Evolutionary conservation across 768 basidiomycete genomes (phyloP).

Genomic region (Tubosaeta sp.): DNA sequence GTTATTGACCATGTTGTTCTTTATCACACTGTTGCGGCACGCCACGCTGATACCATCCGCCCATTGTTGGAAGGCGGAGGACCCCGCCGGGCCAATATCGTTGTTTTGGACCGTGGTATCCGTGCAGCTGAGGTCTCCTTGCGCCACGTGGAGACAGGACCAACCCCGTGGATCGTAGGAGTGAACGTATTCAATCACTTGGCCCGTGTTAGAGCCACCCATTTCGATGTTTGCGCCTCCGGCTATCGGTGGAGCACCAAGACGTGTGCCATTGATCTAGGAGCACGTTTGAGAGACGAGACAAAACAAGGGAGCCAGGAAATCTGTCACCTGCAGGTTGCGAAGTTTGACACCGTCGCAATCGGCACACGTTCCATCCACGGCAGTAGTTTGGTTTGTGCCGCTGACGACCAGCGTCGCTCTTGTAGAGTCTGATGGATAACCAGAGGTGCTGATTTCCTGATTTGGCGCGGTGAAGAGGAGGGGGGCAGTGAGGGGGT

Average conservation of each 20-base stretch:
- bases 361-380: slow-evolving; percentile 58
- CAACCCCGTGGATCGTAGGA: slow-evolving; percentile 76
- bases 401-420: slow-evolving; percentile 72
- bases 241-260: slow-evolving; percentile 43
- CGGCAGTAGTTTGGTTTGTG: slow-evolving; percentile 66
- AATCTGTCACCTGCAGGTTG: slow-evolving; percentile 58
- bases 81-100: slow-evolving; percentile 77
- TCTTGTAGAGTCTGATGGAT: slow-evolving; percentile 62
- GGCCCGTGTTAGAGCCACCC: slow-evolving; percentile 68
- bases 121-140: slow-evolving; percentile 64
- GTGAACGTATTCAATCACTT: slow-evolving; percentile 73
- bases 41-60: slow-evolving; percentile 78
- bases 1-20: slow-evolving; percentile 65
- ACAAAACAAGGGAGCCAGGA: neutral
- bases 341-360: slow-evolving; percentile 61
- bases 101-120: slow-evolving; percentile 71
- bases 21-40: slow-evolving; percentile 57
- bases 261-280: slow-evolving; percentile 72
- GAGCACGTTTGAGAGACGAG: neutral
- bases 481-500: slow-evolving; percentile 63
- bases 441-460: slow-evolving; percentile 78
- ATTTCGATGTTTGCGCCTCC: slow-evolving; percentile 84
- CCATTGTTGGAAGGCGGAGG: slow-evolving; percentile 65
- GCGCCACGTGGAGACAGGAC: slow-evolving; percentile 76
- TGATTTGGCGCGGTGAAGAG: slow-evolving; percentile 63